phyloP scores from a whole-genome alignment of 2,329 filamentous ascomycete genomes.

The Stagonosporopsis vannaccii region DNA sequence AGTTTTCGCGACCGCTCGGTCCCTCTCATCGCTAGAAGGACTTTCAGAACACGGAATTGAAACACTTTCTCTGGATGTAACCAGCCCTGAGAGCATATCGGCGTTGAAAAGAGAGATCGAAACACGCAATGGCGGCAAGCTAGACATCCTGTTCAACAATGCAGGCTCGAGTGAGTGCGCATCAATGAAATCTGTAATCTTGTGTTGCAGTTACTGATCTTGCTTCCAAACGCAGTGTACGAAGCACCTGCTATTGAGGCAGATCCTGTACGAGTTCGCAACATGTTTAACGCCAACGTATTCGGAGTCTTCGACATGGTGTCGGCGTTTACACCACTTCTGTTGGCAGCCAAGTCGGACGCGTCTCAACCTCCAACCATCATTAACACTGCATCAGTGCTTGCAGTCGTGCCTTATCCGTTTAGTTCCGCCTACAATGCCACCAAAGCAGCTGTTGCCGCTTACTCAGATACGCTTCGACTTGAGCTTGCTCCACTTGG shows the following conservation, averaged over 20 bases:
- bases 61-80: not conserved
- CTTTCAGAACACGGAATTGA: not conserved
- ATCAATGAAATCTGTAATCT: too few species aligned
- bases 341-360: slow-evolving; percentile 39
- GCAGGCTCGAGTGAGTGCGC: slow-evolving; percentile 46
- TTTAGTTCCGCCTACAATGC: slow-evolving; percentile 56
- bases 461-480: slow-evolving; percentile 63
- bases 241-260: slow-evolving; percentile 56
- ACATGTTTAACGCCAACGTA: slow-evolving; percentile 59
- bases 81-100: not conserved
- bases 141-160: slow-evolving; percentile 64
- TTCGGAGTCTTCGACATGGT: slow-evolving; percentile 62
- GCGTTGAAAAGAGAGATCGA: not conserved
- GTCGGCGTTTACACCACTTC: slow-evolving; percentile 59
- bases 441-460: slow-evolving; percentile 64
- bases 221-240: not conserved
- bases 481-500: slow-evolving; percentile 62
- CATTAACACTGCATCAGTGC: slow-evolving; percentile 8
- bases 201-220: not conserved
- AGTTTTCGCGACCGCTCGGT: slow-evolving; percentile 27
- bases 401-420: slow-evolving; percentile 26
- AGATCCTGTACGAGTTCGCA: slow-evolving; percentile 48
- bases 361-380: slow-evolving; percentile 1
- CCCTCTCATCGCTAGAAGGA: not conserved
- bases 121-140: slow-evolving; percentile 49